These are phyloP conservation scores for Amanita rubescens DNA, from an alignment of 768 basidiomycete genomes.

Conservation along the genomic window DNA sequence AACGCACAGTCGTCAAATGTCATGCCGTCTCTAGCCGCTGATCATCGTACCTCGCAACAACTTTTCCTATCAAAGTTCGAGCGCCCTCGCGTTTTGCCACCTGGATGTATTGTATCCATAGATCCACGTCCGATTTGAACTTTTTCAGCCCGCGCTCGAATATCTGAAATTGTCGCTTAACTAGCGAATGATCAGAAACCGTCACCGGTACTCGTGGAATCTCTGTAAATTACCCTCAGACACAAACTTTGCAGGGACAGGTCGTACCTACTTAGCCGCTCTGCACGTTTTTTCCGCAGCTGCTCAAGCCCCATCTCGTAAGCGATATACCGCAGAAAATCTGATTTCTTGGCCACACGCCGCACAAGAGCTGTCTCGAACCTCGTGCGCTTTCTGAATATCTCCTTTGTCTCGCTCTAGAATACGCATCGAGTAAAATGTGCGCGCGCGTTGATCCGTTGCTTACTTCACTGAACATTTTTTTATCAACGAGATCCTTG, in stretches of 20 bases:
- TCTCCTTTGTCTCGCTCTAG: constrained; percentile 75
- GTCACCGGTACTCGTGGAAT: constrained; percentile 46
- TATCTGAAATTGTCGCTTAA: constrained; percentile 79
- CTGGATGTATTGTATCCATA: constrained; percentile 88
- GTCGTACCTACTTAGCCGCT: constrained; percentile 52
- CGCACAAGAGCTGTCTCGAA: constrained; percentile 84
- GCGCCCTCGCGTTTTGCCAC: constrained; percentile 79
- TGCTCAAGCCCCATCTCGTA: constrained; percentile 89
- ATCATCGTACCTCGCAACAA: constrained; percentile 67
- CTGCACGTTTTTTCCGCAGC: constrained; percentile 65
- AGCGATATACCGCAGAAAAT: constrained; percentile 85
- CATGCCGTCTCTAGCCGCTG: not conserved
- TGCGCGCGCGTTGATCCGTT: not conserved
- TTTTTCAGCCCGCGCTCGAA: constrained; percentile 85
- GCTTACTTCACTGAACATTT: constrained; percentile 73
- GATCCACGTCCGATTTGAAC: constrained; percentile 80
- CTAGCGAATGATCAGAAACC: constrained; percentile 79
- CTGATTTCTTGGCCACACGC: constrained; percentile 75
- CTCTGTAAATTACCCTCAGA: constrained; percentile 18
- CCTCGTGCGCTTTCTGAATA: constrained; percentile 75
- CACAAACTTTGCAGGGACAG: not conserved
- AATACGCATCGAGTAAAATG: not conserved
- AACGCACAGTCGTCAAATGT: not conserved
- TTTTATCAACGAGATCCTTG: constrained; percentile 83
- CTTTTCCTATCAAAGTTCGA: constrained; percentile 68